These are phyloP conservation scores for Smallanthus sonchifolius DNA, from an alignment of 129 eudicot species.

Conservation along the genomic window DNA sequence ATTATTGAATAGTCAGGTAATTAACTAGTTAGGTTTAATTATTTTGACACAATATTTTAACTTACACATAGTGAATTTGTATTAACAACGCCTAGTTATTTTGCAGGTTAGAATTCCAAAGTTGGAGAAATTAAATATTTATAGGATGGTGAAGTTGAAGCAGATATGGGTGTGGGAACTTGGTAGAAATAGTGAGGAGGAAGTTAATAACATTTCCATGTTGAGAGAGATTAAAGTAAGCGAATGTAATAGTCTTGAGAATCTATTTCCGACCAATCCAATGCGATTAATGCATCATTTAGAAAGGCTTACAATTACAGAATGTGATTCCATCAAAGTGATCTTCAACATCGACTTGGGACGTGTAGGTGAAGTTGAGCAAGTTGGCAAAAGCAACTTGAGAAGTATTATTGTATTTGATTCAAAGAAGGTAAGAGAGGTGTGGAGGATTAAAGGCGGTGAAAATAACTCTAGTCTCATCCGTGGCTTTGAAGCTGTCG, in stretches of 20 bases:
- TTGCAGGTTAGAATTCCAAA: background rate
- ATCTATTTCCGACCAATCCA: conserved; percentile 18
- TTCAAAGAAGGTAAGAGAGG: background rate
- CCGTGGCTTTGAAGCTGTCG: background rate
- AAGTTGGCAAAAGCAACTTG: background rate
- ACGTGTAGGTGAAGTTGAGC: background rate
- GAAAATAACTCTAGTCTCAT: no score
- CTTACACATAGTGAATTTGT: background rate
- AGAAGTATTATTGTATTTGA: background rate
- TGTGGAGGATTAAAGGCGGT: conserved; percentile 10
- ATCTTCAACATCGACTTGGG: conserved; percentile 3
- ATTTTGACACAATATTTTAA: no score
- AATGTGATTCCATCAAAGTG: background rate
- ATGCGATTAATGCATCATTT: background rate
- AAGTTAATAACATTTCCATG: background rate
- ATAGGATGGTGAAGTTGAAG: background rate
- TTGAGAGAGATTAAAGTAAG: background rate
- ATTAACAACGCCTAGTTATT: background rate
- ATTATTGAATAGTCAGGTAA: background rate
- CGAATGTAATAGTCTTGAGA: background rate
- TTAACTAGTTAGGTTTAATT: no score
- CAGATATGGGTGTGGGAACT: conserved; percentile 18
- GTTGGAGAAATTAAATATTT: background rate
- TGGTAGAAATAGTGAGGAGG: background rate
- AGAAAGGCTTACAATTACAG: background rate